Percentiles rank a stretch among this genome's conserved stretches.
phyloP scores from a whole-genome alignment of 2,329 filamentous ascomycete genomes.

The Nothopassalora personata region DNA sequence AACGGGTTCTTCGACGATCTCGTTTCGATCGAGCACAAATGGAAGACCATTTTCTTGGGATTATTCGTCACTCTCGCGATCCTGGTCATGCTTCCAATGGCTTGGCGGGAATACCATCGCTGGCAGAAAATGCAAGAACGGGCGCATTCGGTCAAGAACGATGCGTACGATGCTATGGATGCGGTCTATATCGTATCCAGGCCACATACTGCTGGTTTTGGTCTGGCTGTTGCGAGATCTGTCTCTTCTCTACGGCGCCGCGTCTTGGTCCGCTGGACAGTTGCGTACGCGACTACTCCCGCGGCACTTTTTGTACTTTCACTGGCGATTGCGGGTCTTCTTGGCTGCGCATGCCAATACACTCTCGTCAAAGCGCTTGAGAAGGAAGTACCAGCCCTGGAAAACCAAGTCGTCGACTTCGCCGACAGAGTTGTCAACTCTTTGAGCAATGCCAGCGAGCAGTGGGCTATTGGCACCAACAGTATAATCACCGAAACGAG shows the following conservation, averaged over 20 bases:
- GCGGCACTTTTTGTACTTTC: slow-evolving; percentile 82
- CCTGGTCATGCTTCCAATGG: slow-evolving; percentile 71
- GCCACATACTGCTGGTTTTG: slow-evolving; percentile 66
- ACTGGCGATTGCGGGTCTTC: slow-evolving; percentile 73
- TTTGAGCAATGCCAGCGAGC: slow-evolving; percentile 65
- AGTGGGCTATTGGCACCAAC: slow-evolving; percentile 76
- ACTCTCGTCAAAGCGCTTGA: slow-evolving; percentile 69
- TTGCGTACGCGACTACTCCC: slow-evolving; percentile 81
- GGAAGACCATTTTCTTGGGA: slow-evolving; percentile 70
- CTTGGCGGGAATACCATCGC: slow-evolving; percentile 69
- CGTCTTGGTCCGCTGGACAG: slow-evolving; percentile 71
- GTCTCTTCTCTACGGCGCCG: slow-evolving; percentile 62
- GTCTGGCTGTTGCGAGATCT: slow-evolving; percentile 62
- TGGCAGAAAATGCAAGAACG: slow-evolving; percentile 70
- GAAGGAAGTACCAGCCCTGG: slow-evolving; percentile 69
- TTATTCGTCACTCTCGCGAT: slow-evolving; percentile 67
- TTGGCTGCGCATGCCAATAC: slow-evolving; percentile 77
- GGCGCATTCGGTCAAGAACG: slow-evolving; percentile 58
- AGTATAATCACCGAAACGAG: slow-evolving; percentile 60
- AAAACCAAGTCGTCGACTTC: slow-evolving; percentile 70
- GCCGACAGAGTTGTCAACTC: slow-evolving; percentile 69
- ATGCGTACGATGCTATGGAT: slow-evolving; percentile 75
- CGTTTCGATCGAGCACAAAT: slow-evolving; percentile 59
- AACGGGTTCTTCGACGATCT: slow-evolving; percentile 76
- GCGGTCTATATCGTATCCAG: slow-evolving; percentile 81